phyloP scores from a whole-genome alignment of 1,284 basidiomycete species.

The Cutaneotrichosporon arboriforme region DNA sequence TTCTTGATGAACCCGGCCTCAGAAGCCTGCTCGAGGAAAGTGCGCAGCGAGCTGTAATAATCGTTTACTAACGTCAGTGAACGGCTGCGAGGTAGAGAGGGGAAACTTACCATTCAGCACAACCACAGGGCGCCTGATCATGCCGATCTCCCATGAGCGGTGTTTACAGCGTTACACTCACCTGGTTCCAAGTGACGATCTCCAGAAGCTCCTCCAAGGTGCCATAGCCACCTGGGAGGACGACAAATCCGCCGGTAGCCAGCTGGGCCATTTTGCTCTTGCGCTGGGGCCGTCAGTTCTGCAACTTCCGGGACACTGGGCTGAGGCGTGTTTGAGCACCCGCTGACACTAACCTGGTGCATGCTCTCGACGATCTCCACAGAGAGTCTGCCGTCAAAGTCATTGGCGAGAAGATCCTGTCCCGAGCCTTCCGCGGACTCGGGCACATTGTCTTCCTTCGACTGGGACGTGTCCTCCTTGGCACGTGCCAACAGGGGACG shows the following conservation, averaged over 20 bases:
- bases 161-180: slow-evolving; percentile 1
- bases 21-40: slow-evolving; percentile 63
- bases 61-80: slow-evolving; percentile 53
- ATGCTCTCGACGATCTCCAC: slow-evolving; percentile 67
- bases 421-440: slow-evolving; percentile 37
- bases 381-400: slow-evolving; percentile 41
- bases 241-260: slow-evolving; percentile 67
- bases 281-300: slow-evolving; percentile 43
- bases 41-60: slow-evolving; percentile 72
- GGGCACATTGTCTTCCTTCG: not conserved
- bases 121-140: slow-evolving; percentile 73
- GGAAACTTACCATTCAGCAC: slow-evolving; percentile 58
- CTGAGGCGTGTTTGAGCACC: no score
- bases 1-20: slow-evolving; percentile 69
- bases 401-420: slow-evolving; percentile 44
- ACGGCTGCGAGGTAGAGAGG: not conserved
- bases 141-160: slow-evolving; percentile 61
- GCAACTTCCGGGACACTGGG: no score
- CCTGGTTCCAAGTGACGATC: slow-evolving; percentile 72
- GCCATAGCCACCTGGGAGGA: slow-evolving; percentile 83
- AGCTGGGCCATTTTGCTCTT: slow-evolving; percentile 81
- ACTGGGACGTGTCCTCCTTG: slow-evolving; percentile 27
- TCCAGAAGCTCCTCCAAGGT: slow-evolving; percentile 92
- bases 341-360: slow-evolving; percentile 59
- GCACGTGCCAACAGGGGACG: slow-evolving; percentile 52